Evolutionary conservation across 768 basidiomycete genomes (phyloP).

Genomic region (Lactifluus pinguis): DNA sequence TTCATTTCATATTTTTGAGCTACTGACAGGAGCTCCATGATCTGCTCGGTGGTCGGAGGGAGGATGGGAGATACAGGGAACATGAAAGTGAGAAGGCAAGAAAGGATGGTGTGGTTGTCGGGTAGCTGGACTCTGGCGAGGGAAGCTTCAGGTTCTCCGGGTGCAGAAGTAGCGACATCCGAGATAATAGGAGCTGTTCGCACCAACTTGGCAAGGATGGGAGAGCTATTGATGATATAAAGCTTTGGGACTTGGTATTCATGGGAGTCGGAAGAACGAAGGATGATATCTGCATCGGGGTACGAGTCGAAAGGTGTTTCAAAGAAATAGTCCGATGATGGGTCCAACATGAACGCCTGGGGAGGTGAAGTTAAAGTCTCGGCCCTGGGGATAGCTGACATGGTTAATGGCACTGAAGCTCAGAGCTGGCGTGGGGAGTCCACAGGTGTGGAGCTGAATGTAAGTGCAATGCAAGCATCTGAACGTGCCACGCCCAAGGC

Average conservation of each 20-base stretch:
- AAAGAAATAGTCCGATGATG: not conserved
- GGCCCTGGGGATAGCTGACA: not conserved
- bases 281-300: not conserved
- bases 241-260: not conserved
- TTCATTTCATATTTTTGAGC: slow-evolving; percentile 5
- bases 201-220: not conserved
- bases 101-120: not conserved
- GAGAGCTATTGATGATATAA: not conserved
- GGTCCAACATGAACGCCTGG: not conserved
- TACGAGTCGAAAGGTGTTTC: not conserved
- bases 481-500: not conserved
- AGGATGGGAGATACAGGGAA: not conserved
- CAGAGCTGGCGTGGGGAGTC: not conserved
- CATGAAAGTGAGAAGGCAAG: not conserved
- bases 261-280: not conserved
- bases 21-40: slow-evolving; percentile 1
- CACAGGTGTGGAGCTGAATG: not conserved
- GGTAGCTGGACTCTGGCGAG: not conserved
- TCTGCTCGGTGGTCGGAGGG: not conserved
- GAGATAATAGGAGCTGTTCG: not conserved
- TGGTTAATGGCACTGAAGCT: not conserved
- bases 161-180: not conserved
- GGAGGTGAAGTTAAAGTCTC: not conserved
- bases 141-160: not conserved
- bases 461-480: not conserved